Base-by-base conservation (phyloP, 345 rosid genomes). In the Mangifera indica region DNA sequence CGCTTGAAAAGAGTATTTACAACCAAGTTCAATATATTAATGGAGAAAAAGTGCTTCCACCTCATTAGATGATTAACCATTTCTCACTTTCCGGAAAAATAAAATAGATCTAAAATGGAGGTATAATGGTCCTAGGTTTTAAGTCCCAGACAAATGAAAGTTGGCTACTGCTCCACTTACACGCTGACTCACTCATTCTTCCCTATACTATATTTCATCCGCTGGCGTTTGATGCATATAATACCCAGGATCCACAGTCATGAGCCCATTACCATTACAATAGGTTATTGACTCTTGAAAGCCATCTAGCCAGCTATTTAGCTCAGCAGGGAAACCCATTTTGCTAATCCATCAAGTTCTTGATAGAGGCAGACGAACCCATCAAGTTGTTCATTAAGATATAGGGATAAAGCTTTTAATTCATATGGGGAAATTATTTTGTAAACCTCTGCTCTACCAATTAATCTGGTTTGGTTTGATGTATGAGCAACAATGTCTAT, bases 71-170 rank as follows among this genome's bases (percentile, higher is more conserved):
- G n/a, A 37, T 59, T 49, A 10, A 1, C 67, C 25, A 66, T 34
- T 51, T 21, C 44, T 45, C 49, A 55, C 65, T 55, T 52, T 40
- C 60, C 20, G 3, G 3, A 29, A 29, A 29, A 29, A 29, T 1
- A 29, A 29, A 29, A 29, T 29, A 1, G n/a, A 70, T 49, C 7
- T 21, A 60, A 84, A 45, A 29, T 57, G 78, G 75, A 72, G 62
- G 77, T 57, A 57, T 70, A 76, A 64, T 78, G 76, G 74, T 69
- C 82, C 76, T 69, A 76, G 79, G 81, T 60, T 75, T 76, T 8
- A 32, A 69, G 76, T 75, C 12, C 29, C 61, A 74, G 71, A 71
- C 71, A 75, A 70, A 70, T 77, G 53, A 65, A 67, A 24, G 81
- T 75, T 69, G 81, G 75, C 67, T 75, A 70, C 75, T 77, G 22